phyloP scores from a whole-genome alignment of 441 rosid genomes.

The Melastoma candidum region DNA sequence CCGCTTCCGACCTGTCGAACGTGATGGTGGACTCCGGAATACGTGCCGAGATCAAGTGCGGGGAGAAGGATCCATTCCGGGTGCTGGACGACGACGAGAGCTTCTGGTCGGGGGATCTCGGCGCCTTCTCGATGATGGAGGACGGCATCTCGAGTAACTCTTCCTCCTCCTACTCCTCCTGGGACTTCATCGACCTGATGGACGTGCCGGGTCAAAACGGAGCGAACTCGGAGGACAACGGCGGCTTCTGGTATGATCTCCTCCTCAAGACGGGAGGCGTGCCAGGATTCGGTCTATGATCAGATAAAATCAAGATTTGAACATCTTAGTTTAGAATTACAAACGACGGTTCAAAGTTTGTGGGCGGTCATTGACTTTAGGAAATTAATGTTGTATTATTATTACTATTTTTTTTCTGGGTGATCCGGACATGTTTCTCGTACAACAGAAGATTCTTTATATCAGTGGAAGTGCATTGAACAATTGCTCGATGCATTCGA shows the following conservation, averaged over 20 bases:
- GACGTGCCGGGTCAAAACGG: constrained; percentile 21
- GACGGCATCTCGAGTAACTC: constrained; percentile 12
- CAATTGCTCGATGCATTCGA: too few species aligned
- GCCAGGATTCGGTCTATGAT: constrained; percentile 14
- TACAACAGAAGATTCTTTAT: too few species aligned
- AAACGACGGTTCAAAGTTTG: too few species aligned
- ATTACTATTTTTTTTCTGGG: too few species aligned
- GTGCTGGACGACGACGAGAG: constrained; percentile 54
- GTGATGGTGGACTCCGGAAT: constrained; percentile 17
- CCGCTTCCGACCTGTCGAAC: constrained; percentile 21
- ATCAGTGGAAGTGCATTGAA: too few species aligned
- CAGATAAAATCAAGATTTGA: too few species aligned
- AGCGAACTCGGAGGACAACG: constrained; percentile 19
- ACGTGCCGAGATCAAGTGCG: constrained; percentile 13
- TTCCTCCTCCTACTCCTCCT: constrained; percentile 10
- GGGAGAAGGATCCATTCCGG: constrained; percentile 13
- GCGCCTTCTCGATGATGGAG: constrained; percentile 1
- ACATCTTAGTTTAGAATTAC: too few species aligned
- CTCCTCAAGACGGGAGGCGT: constrained; percentile 38
- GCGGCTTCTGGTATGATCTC: constrained; percentile 64
- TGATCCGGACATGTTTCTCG: too few species aligned
- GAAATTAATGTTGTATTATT: too few species aligned
- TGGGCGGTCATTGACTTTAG: too few species aligned
- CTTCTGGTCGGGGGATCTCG: constrained; percentile 49
- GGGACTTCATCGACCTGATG: background rate